Conservation (phyloP, 2,329 filamentous ascomycete genomes). For the Atkinsonella texensis region DNA sequence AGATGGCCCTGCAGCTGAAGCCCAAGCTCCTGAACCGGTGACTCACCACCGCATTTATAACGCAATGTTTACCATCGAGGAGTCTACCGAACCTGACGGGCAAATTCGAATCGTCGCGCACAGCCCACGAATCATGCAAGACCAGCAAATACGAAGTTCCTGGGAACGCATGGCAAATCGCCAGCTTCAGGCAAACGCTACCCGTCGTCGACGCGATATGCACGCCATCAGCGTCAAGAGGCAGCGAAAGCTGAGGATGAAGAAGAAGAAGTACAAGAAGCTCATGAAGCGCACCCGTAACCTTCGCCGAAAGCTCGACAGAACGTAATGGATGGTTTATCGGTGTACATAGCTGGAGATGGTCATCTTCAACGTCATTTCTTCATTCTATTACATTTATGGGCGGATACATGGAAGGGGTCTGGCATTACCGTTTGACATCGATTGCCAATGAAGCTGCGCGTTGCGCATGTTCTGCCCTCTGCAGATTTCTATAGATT, state of each 20-base stretch:
- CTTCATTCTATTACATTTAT: conserved; percentile 14
- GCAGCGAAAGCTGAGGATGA: conserved; percentile 95
- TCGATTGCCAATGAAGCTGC: conserved; percentile 13
- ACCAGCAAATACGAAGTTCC: conserved; percentile 42
- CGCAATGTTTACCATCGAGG: conserved; percentile 55
- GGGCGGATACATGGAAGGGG: conserved; percentile 15
- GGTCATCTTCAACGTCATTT: conserved; percentile 11
- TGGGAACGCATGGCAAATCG: conserved; percentile 58
- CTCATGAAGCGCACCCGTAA: conserved; percentile 86
- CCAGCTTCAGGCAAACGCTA: conserved; percentile 47
- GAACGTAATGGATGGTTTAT: conserved; percentile 31
- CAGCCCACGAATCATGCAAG: conserved; percentile 44
- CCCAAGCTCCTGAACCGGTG: conserved; percentile 22
- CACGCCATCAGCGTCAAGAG: conserved; percentile 80
- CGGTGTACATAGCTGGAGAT: conserved; percentile 15
- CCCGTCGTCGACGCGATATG: conserved; percentile 46
- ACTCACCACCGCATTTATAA: conserved; percentile 47
- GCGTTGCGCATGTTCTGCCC: conserved; percentile 17
- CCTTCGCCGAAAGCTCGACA: conserved; percentile 72
- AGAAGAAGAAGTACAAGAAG: conserved; percentile 99
- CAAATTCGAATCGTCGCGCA: conserved; percentile 49
- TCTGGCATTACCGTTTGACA: conserved; percentile 19
- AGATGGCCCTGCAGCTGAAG: conserved; percentile 18
- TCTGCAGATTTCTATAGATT: conserved; percentile 19
- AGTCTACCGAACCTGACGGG: conserved; percentile 47